These are phyloP conservation scores for Lepidopterella palustris DNA, from an alignment of 495 filamentous ascomycete genomes.

Conservation along the genomic window DNA sequence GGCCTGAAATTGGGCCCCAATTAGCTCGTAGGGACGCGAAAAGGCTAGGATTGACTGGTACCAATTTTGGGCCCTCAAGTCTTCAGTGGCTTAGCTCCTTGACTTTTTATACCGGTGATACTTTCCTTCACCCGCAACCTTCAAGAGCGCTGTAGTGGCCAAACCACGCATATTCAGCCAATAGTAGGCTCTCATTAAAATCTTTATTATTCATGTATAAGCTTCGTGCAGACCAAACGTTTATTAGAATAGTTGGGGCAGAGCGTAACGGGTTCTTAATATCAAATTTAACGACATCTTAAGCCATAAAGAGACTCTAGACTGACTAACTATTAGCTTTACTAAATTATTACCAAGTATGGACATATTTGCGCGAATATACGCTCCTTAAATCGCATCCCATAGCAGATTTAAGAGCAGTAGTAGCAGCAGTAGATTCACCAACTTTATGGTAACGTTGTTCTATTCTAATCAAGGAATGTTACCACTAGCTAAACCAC, in stretches of 20 bases:
- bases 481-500: no score
- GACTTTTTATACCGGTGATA: constrained; percentile 16
- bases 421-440: constrained; percentile 14
- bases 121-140: constrained; percentile 16
- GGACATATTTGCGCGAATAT: constrained; percentile 5
- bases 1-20: constrained; percentile 21
- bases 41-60: constrained; percentile 18
- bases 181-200: constrained; percentile 4
- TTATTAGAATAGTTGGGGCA: neutral
- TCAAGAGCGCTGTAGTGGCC: no score
- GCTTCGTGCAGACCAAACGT: neutral
- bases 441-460: constrained; percentile 17
- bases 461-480: constrained; percentile 16
- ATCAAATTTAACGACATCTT: constrained; percentile 15
- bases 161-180: no score
- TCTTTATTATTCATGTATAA: constrained; percentile 13
- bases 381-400: constrained; percentile 7
- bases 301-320: constrained; percentile 16
- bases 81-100: constrained; percentile 17
- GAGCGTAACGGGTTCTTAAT: constrained; percentile 12
- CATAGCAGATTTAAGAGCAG: no score
- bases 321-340: no score
- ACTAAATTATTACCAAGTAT: no score
- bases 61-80: constrained; percentile 16
- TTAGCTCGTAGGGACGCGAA: constrained; percentile 15